These are phyloP conservation scores for Termitomyces sp. DNA, from an alignment of 768 basidiomycete genomes.

Conservation along the genomic window DNA sequence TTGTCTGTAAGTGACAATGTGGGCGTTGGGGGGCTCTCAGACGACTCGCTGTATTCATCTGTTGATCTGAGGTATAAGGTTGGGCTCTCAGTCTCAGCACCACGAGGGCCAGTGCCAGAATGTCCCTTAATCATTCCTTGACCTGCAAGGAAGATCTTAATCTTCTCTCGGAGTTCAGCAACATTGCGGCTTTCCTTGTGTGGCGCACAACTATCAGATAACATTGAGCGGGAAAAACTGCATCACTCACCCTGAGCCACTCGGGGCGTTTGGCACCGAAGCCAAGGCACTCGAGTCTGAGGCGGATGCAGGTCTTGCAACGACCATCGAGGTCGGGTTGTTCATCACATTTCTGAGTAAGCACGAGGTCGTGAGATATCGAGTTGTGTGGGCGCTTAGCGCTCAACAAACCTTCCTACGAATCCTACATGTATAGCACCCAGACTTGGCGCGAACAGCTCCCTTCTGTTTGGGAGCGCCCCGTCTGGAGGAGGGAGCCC, in stretches of 20 bases:
- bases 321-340: slow-evolving; percentile 54
- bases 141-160: slow-evolving; percentile 73
- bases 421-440: slow-evolving; percentile 87
- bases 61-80: slow-evolving; percentile 49
- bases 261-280: slow-evolving; percentile 85
- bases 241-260: slow-evolving; percentile 76
- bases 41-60: slow-evolving; percentile 37
- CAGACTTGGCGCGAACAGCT: slow-evolving; percentile 81
- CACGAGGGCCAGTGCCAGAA: slow-evolving; percentile 63
- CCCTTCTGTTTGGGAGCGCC: slow-evolving; percentile 75
- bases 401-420: slow-evolving; percentile 65
- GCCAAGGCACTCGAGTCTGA: slow-evolving; percentile 80
- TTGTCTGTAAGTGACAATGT: slow-evolving; percentile 23
- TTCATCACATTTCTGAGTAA: slow-evolving; percentile 79
- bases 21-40: slow-evolving; percentile 30
- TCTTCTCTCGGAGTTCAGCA: slow-evolving; percentile 66
- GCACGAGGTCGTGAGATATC: slow-evolving; percentile 16
- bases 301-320: slow-evolving; percentile 75
- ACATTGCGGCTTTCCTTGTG: slow-evolving; percentile 68
- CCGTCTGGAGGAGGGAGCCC: slow-evolving; percentile 37
- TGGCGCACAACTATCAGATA: slow-evolving; percentile 10
- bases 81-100: slow-evolving; percentile 51
- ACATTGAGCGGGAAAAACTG: background rate
- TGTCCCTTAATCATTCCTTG: slow-evolving; percentile 92
- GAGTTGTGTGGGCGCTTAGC: slow-evolving; percentile 10